Evolutionary conservation across 441 rosid species (phyloP).

Genomic region (Populus hybrid): DNA sequence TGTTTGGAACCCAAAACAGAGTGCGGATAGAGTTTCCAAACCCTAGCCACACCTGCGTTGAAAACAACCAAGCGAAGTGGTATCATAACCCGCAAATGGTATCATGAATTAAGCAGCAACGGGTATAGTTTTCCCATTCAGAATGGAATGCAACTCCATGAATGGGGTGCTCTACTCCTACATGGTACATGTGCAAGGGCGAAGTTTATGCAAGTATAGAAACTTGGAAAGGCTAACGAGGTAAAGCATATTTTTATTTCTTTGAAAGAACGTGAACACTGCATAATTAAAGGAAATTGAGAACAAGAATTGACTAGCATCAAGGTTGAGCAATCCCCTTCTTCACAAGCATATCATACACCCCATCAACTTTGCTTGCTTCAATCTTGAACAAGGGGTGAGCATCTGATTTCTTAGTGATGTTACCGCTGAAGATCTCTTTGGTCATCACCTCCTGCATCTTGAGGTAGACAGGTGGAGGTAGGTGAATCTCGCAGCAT

Average conservation of each 20-base stretch:
- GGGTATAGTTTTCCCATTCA: too few relatives aligned
- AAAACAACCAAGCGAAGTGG: too few relatives aligned
- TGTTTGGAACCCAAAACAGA: neutral
- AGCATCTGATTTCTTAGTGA: constrained; percentile 74
- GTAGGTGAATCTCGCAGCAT: constrained; percentile 59
- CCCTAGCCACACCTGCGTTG: neutral
- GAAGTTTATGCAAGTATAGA: too few relatives aligned
- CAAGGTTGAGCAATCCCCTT: constrained; percentile 84
- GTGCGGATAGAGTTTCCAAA: neutral
- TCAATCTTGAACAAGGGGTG: constrained; percentile 75
- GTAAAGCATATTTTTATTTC: neutral
- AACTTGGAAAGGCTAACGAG: too few relatives aligned
- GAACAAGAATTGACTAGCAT: constrained; percentile 5
- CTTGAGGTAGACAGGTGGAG: constrained; percentile 71
- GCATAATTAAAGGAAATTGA: neutral
- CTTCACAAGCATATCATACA: constrained; percentile 87
- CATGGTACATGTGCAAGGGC: too few relatives aligned
- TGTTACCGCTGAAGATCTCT: constrained; percentile 73
- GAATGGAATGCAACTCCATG: too few relatives aligned
- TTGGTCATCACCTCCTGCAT: constrained; percentile 80
- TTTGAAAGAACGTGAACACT: neutral
- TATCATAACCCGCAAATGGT: neutral
- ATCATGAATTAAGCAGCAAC: too few relatives aligned
- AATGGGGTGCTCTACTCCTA: too few relatives aligned
- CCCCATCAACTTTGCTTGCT: constrained; percentile 70